Evolutionary conservation across 345 rosid genomes (phyloP).

Genomic region (Populus pruinosa): DNA sequence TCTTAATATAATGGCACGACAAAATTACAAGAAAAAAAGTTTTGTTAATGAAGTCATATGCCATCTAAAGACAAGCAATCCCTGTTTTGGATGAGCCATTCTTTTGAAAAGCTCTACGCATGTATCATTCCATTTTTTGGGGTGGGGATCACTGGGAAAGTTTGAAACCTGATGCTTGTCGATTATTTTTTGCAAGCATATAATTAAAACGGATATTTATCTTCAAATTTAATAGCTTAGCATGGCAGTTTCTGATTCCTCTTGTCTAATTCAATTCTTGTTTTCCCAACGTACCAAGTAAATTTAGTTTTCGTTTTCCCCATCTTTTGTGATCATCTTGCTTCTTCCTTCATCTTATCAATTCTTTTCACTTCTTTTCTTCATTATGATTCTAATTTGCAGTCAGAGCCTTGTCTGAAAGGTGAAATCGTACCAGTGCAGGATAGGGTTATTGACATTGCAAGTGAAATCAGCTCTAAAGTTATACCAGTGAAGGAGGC

Average conservation of each 20-base stretch:
- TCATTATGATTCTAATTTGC: conserved; percentile 20
- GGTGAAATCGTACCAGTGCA: conserved; percentile 65
- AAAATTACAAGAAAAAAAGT: background rate
- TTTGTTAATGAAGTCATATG: background rate
- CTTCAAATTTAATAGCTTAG: background rate
- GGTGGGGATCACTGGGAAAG: no score
- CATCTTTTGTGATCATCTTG: background rate
- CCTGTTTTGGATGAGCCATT: background rate
- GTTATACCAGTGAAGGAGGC: conserved; percentile 48
- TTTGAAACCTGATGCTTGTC: background rate
- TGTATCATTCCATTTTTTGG: no score
- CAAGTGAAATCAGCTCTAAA: conserved; percentile 33
- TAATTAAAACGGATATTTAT: background rate
- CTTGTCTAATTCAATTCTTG: background rate
- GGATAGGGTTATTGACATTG: conserved; percentile 32
- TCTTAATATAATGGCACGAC: background rate
- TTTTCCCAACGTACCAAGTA: background rate
- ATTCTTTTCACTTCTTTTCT: background rate
- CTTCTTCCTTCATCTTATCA: background rate
- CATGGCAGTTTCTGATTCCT: background rate
- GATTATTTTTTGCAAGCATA: background rate
- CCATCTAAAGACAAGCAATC: background rate
- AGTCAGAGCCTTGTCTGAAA: conserved; percentile 59
- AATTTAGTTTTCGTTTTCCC: background rate
- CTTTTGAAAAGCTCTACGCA: no score